Conservation (phyloP, 2,329 filamentous ascomycete species). For the Bertia moriformis region DNA sequence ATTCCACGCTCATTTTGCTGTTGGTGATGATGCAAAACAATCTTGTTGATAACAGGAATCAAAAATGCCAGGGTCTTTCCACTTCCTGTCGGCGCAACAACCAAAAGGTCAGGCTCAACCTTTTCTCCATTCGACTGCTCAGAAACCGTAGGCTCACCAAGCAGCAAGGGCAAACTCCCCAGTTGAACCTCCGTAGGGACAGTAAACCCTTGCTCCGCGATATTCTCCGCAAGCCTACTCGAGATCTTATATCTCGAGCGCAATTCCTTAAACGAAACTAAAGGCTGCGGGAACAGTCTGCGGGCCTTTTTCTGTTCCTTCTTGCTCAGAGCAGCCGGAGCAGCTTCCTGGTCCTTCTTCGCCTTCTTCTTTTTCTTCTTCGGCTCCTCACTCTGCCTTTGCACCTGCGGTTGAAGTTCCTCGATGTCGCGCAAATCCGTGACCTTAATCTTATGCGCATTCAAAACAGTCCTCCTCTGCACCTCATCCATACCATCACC, state of each 20-base stretch:
- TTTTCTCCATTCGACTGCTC: slow-evolving; percentile 14
- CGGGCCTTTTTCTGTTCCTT: slow-evolving; percentile 22
- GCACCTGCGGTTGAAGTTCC: background rate
- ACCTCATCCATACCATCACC: background rate
- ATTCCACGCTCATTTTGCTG: slow-evolving; percentile 32
- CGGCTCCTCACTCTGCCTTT: background rate
- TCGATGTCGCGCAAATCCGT: slow-evolving; percentile 1
- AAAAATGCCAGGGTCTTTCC: slow-evolving; percentile 92
- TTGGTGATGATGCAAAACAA: slow-evolving; percentile 41
- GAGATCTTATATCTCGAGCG: slow-evolving; percentile 60
- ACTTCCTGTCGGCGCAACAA: slow-evolving; percentile 85
- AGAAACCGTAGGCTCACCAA: slow-evolving; percentile 25
- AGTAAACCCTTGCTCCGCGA: slow-evolving; percentile 70
- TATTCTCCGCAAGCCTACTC: slow-evolving; percentile 59
- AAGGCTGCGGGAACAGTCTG: slow-evolving; percentile 63
- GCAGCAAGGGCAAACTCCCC: slow-evolving; percentile 65
- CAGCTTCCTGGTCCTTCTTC: slow-evolving; percentile 28
- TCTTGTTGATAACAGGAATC: slow-evolving; percentile 69
- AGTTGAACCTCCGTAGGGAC: slow-evolving; percentile 90
- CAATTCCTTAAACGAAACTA: slow-evolving; percentile 64
- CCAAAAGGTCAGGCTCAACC: slow-evolving; percentile 56
- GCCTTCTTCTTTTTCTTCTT: slow-evolving; percentile 21
- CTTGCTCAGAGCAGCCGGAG: slow-evolving; percentile 21
- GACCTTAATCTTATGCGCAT: slow-evolving; percentile 1
- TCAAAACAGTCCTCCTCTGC: background rate